A percentile compares a stretch with the other conserved stretches of the same genome.
These are phyloP conservation scores for Ganoderma lingzhi DNA, from an alignment of 1,284 basidiomycete species.

Conservation along the genomic window DNA sequence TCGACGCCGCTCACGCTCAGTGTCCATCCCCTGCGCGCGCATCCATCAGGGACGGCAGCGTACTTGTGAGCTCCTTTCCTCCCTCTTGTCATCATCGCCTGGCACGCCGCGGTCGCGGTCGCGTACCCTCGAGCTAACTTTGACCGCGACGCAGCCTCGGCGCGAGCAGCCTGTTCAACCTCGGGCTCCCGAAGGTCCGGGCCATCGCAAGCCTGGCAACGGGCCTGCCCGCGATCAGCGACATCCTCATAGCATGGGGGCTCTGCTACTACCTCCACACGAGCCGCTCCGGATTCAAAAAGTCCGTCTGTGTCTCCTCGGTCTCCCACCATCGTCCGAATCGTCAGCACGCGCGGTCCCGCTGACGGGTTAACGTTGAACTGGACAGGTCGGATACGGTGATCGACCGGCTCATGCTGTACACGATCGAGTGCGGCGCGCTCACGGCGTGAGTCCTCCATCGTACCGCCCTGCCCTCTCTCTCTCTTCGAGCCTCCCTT, in stretches of 20 bases:
- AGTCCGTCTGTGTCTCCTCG: background rate
- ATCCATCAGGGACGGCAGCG: background rate
- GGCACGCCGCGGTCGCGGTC: no score
- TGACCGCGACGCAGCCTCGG: background rate
- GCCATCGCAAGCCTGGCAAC: background rate
- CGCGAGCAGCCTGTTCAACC: background rate
- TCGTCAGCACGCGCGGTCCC: no score
- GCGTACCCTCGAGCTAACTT: background rate
- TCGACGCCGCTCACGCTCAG: background rate
- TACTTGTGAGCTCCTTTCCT: background rate
- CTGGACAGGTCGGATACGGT: constrained; percentile 1
- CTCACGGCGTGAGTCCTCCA: constrained; percentile 9
- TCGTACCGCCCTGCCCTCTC: no score
- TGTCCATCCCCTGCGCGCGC: background rate
- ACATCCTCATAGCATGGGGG: constrained; percentile 12
- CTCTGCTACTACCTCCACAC: constrained; percentile 15
- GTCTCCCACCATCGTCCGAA: no score
- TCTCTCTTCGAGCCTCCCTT: background rate
- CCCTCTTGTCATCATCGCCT: background rate
- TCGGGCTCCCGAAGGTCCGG: background rate
- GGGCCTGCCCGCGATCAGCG: constrained; percentile 1
- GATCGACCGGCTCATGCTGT: constrained; percentile 14
- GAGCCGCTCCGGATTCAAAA: constrained; percentile 6
- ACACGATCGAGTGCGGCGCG: constrained; percentile 10
- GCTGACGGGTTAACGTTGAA: no score